A percentile compares a stretch with the other conserved stretches of the same genome.
These are phyloP conservation scores for Cladosporium sp. DNA, from an alignment of 2,329 filamentous ascomycete genomes.

Conservation along the genomic window DNA sequence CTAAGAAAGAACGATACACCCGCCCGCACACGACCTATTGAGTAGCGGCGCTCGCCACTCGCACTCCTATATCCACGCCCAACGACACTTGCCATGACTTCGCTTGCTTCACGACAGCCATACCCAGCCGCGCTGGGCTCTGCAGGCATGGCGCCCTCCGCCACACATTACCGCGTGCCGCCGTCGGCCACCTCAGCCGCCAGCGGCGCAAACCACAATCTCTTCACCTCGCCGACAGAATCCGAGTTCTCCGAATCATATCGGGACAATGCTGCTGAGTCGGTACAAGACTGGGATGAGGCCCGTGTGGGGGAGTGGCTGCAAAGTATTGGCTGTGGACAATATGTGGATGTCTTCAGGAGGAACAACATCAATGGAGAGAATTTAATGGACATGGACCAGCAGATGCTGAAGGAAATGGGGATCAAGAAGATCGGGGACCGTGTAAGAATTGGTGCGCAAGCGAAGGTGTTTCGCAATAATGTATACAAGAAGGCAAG, in stretches of 20 bases:
- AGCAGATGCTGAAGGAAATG: constrained; percentile 94
- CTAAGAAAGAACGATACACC: constrained; percentile 13
- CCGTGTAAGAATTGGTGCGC: constrained; percentile 73
- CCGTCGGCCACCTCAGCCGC: constrained; percentile 24
- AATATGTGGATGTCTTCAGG: constrained; percentile 90
- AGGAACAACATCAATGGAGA: constrained; percentile 96
- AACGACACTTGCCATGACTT: constrained; percentile 61
- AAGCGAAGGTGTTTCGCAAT: constrained; percentile 53
- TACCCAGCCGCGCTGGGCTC: constrained; percentile 57
- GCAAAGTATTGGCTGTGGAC: constrained; percentile 84
- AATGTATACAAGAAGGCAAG: constrained; percentile 52
- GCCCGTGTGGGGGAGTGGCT: constrained; percentile 90
- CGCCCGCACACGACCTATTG: constrained; percentile 11
- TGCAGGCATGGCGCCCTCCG: constrained; percentile 29
- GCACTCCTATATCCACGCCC: constrained; percentile 3
- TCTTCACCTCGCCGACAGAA: constrained; percentile 81
- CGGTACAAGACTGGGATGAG: constrained; percentile 75
- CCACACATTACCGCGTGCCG: constrained; percentile 32
- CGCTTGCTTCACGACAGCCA: constrained; percentile 74
- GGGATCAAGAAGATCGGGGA: constrained; percentile 98
- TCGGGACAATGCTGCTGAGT: constrained; percentile 50
- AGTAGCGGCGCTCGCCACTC: constrained; percentile 2
- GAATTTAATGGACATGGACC: constrained; percentile 95
- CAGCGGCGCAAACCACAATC: constrained; percentile 45
- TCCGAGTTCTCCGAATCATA: constrained; percentile 83